phyloP scores from a whole-genome alignment of 2,329 filamentous ascomycete species.

The Xylaria sp. region DNA sequence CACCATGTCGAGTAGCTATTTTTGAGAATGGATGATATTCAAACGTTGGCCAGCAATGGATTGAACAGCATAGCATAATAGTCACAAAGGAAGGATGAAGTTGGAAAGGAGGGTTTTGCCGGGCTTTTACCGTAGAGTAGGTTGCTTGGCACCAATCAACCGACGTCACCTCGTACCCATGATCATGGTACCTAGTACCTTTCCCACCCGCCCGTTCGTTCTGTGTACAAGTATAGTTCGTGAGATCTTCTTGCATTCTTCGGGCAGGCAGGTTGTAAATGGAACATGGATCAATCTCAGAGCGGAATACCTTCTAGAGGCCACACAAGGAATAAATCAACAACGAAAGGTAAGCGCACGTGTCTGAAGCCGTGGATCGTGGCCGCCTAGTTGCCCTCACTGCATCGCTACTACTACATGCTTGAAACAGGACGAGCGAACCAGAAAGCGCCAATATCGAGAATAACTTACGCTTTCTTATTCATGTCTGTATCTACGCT shows the following conservation, averaged over 20 bases:
- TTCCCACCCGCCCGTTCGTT: neutral
- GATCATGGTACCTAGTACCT: neutral
- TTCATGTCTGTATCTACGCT: neutral
- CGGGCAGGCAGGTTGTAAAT: neutral
- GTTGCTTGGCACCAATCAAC: constrained; percentile 23
- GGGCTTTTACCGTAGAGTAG: constrained; percentile 29
- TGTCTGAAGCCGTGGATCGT: constrained; percentile 4
- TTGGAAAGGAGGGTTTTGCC: constrained; percentile 30
- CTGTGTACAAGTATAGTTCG: neutral
- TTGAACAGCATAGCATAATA: neutral
- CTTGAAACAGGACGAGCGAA: constrained; percentile 8
- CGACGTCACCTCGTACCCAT: constrained; percentile 28
- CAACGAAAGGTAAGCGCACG: constrained; percentile 45
- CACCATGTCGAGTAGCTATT: neutral
- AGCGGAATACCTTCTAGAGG: constrained; percentile 37
- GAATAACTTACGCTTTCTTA: constrained; percentile 5
- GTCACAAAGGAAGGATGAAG: constrained; percentile 11
- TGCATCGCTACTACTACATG: neutral
- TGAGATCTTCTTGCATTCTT: neutral
- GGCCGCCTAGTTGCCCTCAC: neutral
- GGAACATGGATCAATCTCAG: constrained; percentile 42
- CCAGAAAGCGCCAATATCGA: neutral
- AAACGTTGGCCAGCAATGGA: neutral
- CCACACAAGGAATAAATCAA: constrained; percentile 47
- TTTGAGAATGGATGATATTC: neutral